phyloP scores from a whole-genome alignment of 805 yeast species.

The Pachysolen tannophilus region DNA sequence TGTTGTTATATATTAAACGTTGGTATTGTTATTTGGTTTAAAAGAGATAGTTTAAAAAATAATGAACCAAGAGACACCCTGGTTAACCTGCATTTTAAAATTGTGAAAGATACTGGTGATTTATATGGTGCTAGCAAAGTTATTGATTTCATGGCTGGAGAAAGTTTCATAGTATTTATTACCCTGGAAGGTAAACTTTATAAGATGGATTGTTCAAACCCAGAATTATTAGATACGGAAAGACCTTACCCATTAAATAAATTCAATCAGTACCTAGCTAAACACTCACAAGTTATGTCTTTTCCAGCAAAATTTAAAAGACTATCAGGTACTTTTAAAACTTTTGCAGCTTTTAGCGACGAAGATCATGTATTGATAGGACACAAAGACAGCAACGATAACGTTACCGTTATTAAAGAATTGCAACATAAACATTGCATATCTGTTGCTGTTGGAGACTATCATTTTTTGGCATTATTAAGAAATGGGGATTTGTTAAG shows the following conservation, averaged over 20 bases:
- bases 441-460: constrained; percentile 62
- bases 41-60: constrained; percentile 15
- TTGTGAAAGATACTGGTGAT: constrained; percentile 33
- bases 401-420: constrained; percentile 28
- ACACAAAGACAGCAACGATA: constrained; percentile 13
- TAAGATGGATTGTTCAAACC: constrained; percentile 24
- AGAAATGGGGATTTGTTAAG: constrained; percentile 46
- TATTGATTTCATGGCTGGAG: constrained; percentile 49
- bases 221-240: constrained; percentile 10
- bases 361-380: constrained; percentile 40
- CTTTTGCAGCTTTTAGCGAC: constrained; percentile 49
- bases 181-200: constrained; percentile 33
- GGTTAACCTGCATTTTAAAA: constrained; percentile 30
- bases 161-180: constrained; percentile 42
- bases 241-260: constrained; percentile 17
- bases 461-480: constrained; percentile 59
- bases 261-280: constrained; percentile 25
- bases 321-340: constrained; percentile 45
- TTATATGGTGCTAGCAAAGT: constrained; percentile 27
- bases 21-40: constrained; percentile 56
- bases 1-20: constrained; percentile 38
- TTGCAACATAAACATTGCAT: constrained; percentile 41
- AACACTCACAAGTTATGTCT: constrained; percentile 12
- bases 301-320: constrained; percentile 32
- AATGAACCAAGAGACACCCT: constrained; percentile 17